A percentile compares a stretch with the other conserved stretches of the same genome.
These are phyloP conservation scores for Davidsoniella virescens DNA, from an alignment of 2,329 filamentous ascomycete genomes.

Conservation along the genomic window DNA sequence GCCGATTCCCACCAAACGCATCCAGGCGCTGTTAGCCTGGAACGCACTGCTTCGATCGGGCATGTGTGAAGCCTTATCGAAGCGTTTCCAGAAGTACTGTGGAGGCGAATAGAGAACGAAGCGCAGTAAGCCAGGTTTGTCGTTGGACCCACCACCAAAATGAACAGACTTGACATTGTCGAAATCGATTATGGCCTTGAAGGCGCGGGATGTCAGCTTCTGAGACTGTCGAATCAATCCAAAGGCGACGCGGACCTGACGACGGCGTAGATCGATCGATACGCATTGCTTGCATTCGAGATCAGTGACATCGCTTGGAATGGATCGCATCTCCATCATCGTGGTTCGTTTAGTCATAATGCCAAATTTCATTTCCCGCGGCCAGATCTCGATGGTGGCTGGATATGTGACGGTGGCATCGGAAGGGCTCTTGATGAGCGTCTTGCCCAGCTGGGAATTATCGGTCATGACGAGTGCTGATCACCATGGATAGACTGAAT, in stretches of 20 bases:
- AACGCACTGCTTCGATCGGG: too few relatives aligned
- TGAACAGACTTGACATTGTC: conserved; percentile 29
- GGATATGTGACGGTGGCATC: conserved; percentile 5
- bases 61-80: conserved; percentile 1
- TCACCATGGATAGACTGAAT: too few relatives aligned
- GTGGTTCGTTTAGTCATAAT: conserved; percentile 1
- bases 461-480: too few relatives aligned
- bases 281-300: conserved; percentile 3
- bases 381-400: background rate
- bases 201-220: conserved; percentile 14
- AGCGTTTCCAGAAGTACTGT: conserved; percentile 27
- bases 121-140: conserved; percentile 23
- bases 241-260: conserved; percentile 9
- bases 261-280: conserved; percentile 7
- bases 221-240: background rate
- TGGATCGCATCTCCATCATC: conserved; percentile 8
- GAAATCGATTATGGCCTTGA: conserved; percentile 30
- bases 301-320: conserved; percentile 4
- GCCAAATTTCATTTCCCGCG: background rate
- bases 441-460: too few relatives aligned
- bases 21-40: conserved; percentile 22
- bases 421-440: background rate
- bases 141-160: conserved; percentile 13
- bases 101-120: conserved; percentile 29
- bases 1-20: conserved; percentile 30